These are phyloP conservation scores for Aspergillus kassunensis DNA, from an alignment of 495 filamentous ascomycete species.

Conservation along the genomic window DNA sequence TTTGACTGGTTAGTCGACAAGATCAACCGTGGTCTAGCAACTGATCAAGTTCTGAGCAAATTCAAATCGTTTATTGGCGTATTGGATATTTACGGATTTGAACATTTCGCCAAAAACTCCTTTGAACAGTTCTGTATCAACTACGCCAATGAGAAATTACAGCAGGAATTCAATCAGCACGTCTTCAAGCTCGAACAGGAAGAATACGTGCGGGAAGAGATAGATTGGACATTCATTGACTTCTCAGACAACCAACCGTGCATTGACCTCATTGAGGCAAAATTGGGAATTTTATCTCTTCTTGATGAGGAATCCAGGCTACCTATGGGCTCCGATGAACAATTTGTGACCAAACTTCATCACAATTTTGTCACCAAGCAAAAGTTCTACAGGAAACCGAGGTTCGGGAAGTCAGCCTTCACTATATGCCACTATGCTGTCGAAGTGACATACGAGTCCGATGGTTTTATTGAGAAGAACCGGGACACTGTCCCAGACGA, in stretches of 20 bases:
- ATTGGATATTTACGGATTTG: conserved; percentile 99
- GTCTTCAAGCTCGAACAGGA: conserved; percentile 99
- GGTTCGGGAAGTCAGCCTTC: conserved; percentile 96
- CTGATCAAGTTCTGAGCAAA: conserved; percentile 76
- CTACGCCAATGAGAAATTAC: conserved; percentile 98
- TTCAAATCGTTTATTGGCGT: conserved; percentile 97
- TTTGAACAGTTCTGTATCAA: conserved; percentile 99
- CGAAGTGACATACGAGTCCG: conserved; percentile 99
- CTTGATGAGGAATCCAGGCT: conserved; percentile 95
- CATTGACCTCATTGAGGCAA: conserved; percentile 97
- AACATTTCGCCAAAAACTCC: conserved; percentile 99
- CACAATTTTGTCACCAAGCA: conserved; percentile 90
- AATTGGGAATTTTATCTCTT: conserved; percentile 86
- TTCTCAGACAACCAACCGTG: conserved; percentile 99
- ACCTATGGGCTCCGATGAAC: conserved; percentile 95
- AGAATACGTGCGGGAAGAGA: conserved; percentile 94
- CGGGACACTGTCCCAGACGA: conserved; percentile 98
- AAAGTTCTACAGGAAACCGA: conserved; percentile 96
- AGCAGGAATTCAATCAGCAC: conserved; percentile 99
- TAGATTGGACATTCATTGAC: conserved; percentile 99
- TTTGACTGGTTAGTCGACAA: conserved; percentile 98
- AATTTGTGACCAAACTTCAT: conserved; percentile 96
- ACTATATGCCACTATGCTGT: conserved; percentile 99
- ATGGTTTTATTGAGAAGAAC: conserved; percentile 99
- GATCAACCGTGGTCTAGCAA: conserved; percentile 86